Evolutionary conservation across 805 yeast genomes (phyloP).

Genomic region (Candida ortonii): DNA sequence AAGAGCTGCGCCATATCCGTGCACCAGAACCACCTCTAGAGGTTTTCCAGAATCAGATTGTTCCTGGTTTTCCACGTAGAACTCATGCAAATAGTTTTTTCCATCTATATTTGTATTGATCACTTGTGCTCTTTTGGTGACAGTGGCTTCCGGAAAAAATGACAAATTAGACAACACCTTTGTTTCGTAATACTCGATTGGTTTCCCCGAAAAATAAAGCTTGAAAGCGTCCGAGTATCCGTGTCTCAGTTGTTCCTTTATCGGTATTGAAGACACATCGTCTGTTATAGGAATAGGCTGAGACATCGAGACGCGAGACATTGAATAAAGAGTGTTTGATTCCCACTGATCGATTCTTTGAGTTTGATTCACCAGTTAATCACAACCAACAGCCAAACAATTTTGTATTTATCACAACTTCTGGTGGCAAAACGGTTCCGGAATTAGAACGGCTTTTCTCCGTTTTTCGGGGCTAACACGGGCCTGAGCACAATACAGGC

Average conservation of each 20-base stretch:
- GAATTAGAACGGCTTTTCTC: no score
- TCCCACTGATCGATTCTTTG: no score
- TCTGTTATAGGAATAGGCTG: no score
- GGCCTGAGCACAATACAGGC: no score
- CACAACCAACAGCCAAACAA: no score
- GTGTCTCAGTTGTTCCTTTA: neutral
- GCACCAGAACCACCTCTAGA: constrained; percentile 60
- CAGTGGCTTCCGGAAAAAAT: constrained; percentile 54
- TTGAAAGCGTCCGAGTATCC: constrained; percentile 24
- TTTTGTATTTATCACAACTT: no score
- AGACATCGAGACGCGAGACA: no score
- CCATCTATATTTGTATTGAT: constrained; percentile 55
- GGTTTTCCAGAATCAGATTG: constrained; percentile 13
- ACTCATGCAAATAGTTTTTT: constrained; percentile 65
- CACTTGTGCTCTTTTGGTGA: constrained; percentile 41
- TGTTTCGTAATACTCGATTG: constrained; percentile 32
- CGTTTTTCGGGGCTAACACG: no score
- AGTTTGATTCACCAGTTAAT: no score
- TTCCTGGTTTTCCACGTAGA: constrained; percentile 48
- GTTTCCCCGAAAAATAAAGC: constrained; percentile 26
- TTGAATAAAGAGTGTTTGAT: no score
- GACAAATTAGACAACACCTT: constrained; percentile 55
- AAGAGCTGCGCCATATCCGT: constrained; percentile 91
- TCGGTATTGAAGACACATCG: no score
- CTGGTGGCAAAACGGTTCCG: no score